These are phyloP conservation scores for Pestalotiopsis sp. DNA, from an alignment of 2,329 filamentous ascomycete species.

Conservation along the genomic window DNA sequence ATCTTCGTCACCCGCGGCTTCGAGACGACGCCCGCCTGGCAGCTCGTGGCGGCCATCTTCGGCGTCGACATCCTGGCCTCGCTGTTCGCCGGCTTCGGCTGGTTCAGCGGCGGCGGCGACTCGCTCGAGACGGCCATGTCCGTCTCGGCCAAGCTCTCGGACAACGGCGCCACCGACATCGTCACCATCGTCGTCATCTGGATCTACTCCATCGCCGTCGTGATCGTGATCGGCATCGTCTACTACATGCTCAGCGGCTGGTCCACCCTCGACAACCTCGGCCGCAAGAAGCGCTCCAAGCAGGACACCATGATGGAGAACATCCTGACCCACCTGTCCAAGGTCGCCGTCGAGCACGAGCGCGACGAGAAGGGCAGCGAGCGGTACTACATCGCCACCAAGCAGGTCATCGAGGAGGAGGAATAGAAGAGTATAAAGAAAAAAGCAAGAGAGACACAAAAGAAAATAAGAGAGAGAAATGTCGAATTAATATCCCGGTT, in stretches of 20 bases:
- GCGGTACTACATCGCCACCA: conserved; percentile 28
- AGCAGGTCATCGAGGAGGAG: conserved; percentile 29
- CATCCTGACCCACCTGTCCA: conserved; percentile 52
- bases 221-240: conserved; percentile 53
- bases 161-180: conserved; percentile 59
- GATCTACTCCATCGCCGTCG: conserved; percentile 55
- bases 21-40: conserved; percentile 71
- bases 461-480: background rate
- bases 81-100: conserved; percentile 72
- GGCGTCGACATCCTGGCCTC: conserved; percentile 69
- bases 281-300: conserved; percentile 51
- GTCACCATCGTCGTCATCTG: conserved; percentile 55
- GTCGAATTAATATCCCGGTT: background rate
- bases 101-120: conserved; percentile 54
- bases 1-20: conserved; percentile 77
- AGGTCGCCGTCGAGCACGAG: conserved; percentile 53
- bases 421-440: conserved; percentile 15
- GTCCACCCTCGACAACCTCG: conserved; percentile 41
- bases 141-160: conserved; percentile 29
- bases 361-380: conserved; percentile 45
- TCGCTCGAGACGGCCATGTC: conserved; percentile 43
- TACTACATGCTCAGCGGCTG: conserved; percentile 47
- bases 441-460: background rate
- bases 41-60: conserved; percentile 68
- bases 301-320: conserved; percentile 57